Conservation (phyloP, 2,329 filamentous ascomycete species). For the Epichloe gansuensis region DNA sequence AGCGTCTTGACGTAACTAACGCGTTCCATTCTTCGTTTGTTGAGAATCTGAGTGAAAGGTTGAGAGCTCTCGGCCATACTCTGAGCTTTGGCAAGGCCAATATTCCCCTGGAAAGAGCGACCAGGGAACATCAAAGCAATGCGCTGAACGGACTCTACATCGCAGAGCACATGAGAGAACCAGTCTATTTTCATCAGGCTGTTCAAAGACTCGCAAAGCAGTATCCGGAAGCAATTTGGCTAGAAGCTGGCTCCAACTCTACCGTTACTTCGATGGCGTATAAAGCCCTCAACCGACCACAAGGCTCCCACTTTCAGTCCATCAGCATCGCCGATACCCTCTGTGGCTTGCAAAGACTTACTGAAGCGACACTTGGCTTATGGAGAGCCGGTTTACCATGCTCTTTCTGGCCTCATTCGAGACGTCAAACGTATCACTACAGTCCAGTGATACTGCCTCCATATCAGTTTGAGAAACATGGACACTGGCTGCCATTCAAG, state of each 20-base stretch:
- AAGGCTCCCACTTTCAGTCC: neutral
- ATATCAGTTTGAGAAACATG: conserved; percentile 28
- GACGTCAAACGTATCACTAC: conserved; percentile 13
- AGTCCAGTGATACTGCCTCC: conserved; percentile 21
- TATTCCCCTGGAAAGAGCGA: conserved; percentile 6
- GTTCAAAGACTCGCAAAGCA: conserved; percentile 23
- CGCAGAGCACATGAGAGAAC: conserved; percentile 25
- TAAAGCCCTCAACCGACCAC: conserved; percentile 11
- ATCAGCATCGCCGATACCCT: conserved; percentile 1
- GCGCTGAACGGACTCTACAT: conserved; percentile 10
- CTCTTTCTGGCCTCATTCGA: conserved; percentile 25
- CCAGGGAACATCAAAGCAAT: neutral
- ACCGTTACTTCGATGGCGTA: conserved; percentile 21
- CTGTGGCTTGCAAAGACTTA: conserved; percentile 8
- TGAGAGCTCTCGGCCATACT: conserved; percentile 14
- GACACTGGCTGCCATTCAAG: conserved; percentile 25
- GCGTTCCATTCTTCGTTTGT: conserved; percentile 33
- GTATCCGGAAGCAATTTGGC: conserved; percentile 17
- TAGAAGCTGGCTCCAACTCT: conserved; percentile 29
- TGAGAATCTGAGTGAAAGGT: conserved; percentile 17
- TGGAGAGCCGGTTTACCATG: conserved; percentile 27
- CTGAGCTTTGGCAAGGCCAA: conserved; percentile 1
- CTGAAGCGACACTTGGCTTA: conserved; percentile 16
- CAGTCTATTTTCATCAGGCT: conserved; percentile 32
- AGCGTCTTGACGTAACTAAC: conserved; percentile 30